These are phyloP conservation scores for Thermochaetoides thermophila DNA, from an alignment of 495 filamentous ascomycete species.

Conservation along the genomic window DNA sequence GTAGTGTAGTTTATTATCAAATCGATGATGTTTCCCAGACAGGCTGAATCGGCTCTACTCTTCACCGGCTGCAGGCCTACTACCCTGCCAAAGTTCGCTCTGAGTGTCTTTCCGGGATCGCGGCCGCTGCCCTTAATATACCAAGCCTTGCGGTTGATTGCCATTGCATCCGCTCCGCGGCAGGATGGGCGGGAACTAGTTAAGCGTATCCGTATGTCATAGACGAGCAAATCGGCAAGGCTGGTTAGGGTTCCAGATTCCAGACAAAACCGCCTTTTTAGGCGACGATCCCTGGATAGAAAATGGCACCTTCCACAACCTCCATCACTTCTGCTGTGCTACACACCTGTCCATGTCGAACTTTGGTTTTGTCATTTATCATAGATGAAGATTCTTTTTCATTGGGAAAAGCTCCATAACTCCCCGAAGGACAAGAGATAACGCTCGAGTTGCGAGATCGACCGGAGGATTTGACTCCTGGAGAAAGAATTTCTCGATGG, in stretches of 20 bases:
- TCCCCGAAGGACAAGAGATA: no score
- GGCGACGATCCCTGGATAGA: not conserved
- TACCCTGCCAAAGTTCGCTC: not conserved
- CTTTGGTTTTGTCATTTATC: no score
- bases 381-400: no score
- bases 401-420: no score
- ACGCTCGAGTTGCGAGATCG: no score
- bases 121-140: slow-evolving; percentile 1
- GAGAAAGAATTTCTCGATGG: no score
- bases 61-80: slow-evolving; percentile 7
- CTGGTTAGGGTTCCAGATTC: not conserved
- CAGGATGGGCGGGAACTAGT: slow-evolving; percentile 4
- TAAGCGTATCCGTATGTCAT: not conserved
- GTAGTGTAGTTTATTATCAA: no score
- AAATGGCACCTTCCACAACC: not conserved
- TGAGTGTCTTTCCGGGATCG: not conserved
- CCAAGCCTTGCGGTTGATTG: slow-evolving; percentile 7
- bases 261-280: not conserved
- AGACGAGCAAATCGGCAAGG: not conserved
- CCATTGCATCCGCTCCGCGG: slow-evolving; percentile 6
- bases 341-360: no score
- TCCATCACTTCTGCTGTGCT: no score
- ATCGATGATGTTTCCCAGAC: no score
- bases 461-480: no score
- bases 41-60: slow-evolving; percentile 5